A percentile compares a stretch with the other conserved stretches of the same genome.
Evolutionary conservation across 2,329 filamentous ascomycete genomes (phyloP).

Genomic region (Spiromastix sp.): DNA sequence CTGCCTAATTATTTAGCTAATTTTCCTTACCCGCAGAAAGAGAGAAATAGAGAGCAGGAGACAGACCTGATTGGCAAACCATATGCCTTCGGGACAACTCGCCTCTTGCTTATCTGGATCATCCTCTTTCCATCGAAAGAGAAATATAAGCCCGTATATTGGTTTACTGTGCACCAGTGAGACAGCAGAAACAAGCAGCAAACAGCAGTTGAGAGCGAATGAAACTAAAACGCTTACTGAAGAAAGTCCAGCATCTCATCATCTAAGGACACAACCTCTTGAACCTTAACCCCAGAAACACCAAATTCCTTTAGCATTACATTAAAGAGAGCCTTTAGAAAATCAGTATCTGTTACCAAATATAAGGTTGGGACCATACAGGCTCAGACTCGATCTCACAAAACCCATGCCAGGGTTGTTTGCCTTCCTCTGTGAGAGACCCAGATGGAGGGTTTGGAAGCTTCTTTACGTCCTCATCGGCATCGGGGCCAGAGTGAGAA

Average conservation of each 20-base stretch:
- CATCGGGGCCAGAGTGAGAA: slow-evolving; percentile 8
- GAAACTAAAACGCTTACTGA: slow-evolving; percentile 38
- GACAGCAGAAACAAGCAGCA: slow-evolving; percentile 4
- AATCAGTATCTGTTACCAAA: slow-evolving; percentile 14
- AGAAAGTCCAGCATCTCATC: slow-evolving; percentile 52
- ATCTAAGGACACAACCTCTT: slow-evolving; percentile 52
- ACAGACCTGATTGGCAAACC: slow-evolving; percentile 85
- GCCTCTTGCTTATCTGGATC: slow-evolving; percentile 42
- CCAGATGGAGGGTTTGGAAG: slow-evolving; percentile 19
- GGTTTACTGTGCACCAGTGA: slow-evolving; percentile 45
- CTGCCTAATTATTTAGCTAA: slow-evolving; percentile 30
- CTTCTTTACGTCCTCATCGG: slow-evolving; percentile 3
- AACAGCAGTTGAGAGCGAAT: neutral
- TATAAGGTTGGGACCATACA: slow-evolving; percentile 39
- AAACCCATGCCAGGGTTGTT: slow-evolving; percentile 36
- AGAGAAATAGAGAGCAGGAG: slow-evolving; percentile 1
- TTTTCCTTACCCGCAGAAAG: neutral
- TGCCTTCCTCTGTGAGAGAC: slow-evolving; percentile 28
- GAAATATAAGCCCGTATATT: slow-evolving; percentile 77
- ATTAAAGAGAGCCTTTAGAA: slow-evolving; percentile 65
- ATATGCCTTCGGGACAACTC: slow-evolving; percentile 56
- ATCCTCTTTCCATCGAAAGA: slow-evolving; percentile 63
- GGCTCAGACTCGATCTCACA: slow-evolving; percentile 82
- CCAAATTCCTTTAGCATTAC: slow-evolving; percentile 72
- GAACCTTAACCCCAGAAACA: slow-evolving; percentile 38